Evolutionary conservation across 2,329 filamentous ascomycete species (phyloP).

Genomic region (Trichophyton mentagrophytes): DNA sequence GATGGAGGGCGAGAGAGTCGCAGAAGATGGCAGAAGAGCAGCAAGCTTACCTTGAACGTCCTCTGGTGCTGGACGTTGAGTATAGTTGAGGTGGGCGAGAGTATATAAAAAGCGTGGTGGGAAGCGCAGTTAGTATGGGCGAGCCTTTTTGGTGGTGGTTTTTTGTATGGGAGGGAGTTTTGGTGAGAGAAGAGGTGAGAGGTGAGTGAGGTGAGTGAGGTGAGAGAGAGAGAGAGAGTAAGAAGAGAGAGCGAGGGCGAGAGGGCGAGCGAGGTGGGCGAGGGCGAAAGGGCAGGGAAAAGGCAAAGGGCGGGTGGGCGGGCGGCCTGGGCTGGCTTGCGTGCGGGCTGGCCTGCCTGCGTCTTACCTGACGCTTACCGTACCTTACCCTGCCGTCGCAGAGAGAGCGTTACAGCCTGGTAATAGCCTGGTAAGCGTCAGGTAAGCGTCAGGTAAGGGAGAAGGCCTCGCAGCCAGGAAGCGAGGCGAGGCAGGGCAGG

Average conservation of each 20-base stretch:
- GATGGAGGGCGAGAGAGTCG: background rate
- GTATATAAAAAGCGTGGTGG: constrained; percentile 15
- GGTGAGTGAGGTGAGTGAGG: constrained; percentile 22
- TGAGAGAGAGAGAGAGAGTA: constrained; percentile 22
- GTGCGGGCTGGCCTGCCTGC: background rate
- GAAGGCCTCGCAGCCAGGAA: no score
- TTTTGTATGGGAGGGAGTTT: constrained; percentile 25
- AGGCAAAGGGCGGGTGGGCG: background rate
- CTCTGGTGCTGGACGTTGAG: constrained; percentile 15
- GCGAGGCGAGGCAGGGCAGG: no score
- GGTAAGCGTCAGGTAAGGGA: no score
- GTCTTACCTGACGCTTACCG: background rate
- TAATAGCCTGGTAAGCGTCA: no score
- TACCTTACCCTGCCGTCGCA: no score
- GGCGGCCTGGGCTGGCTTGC: background rate
- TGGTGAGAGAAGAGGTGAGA: constrained; percentile 13
- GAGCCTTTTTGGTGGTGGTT: constrained; percentile 10
- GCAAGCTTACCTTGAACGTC: background rate
- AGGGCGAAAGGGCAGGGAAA: constrained; percentile 8
- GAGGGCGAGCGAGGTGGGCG: constrained; percentile 17
- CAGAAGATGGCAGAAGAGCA: background rate
- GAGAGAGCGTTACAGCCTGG: no score
- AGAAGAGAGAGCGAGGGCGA: constrained; percentile 20
- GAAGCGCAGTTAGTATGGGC: constrained; percentile 15
- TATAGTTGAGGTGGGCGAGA: constrained; percentile 16